These are phyloP conservation scores for Sugiyamaella floridensis DNA, from an alignment of 805 yeast genomes.

Conservation along the genomic window DNA sequence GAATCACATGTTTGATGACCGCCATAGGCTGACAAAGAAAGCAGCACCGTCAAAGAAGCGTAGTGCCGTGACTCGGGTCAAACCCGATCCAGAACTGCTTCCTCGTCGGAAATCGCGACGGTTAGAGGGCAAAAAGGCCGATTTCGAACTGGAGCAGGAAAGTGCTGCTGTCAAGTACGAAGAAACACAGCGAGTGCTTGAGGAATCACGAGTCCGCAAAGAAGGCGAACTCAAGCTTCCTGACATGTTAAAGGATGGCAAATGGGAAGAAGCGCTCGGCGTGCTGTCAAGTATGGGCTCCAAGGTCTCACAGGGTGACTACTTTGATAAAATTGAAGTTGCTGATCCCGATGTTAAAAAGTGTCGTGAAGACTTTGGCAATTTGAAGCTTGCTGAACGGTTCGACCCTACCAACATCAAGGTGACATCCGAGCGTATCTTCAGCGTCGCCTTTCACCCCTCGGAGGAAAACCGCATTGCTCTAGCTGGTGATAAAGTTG, in stretches of 20 bases:
- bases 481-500: constrained; percentile 84
- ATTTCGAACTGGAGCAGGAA: constrained; percentile 39
- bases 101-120: constrained; percentile 77
- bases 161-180: constrained; percentile 17
- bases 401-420: constrained; percentile 67
- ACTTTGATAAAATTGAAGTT: constrained; percentile 25
- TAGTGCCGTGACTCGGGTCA: constrained; percentile 20
- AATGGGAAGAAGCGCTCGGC: constrained; percentile 32
- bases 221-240: constrained; percentile 30
- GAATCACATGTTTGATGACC: constrained; percentile 45
- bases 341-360: constrained; percentile 45
- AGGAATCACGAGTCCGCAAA: constrained; percentile 48
- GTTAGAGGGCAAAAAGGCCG: constrained; percentile 62
- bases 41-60: constrained; percentile 25
- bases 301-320: constrained; percentile 31
- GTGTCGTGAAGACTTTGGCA: constrained; percentile 48
- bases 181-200: constrained; percentile 29
- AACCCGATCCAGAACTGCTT: constrained; percentile 26
- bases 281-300: constrained; percentile 25
- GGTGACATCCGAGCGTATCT: constrained; percentile 59
- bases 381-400: constrained; percentile 41
- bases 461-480: constrained; percentile 52
- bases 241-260: constrained; percentile 28
- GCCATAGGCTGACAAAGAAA: constrained; percentile 16
- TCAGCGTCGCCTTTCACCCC: constrained; percentile 74